A percentile compares a stretch with the other conserved stretches of the same genome.
phyloP scores from a whole-genome alignment of 768 basidiomycete species.

The Hygrophorus russula region DNA sequence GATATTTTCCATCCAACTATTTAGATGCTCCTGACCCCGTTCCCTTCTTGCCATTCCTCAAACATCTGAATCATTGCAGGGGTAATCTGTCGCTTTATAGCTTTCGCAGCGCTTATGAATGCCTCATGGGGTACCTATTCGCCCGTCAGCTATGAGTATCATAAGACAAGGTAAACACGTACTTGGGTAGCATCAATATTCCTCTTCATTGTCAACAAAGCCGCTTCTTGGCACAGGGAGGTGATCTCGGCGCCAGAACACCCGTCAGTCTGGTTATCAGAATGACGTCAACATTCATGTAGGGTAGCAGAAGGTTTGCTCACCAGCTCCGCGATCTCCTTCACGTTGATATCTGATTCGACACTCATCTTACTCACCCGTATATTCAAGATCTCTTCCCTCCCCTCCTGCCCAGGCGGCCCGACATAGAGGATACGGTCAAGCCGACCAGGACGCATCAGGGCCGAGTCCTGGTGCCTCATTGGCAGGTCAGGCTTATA shows the following conservation, averaged over 20 bases:
- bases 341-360: conserved; percentile 54
- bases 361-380: conserved; percentile 73
- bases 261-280: conserved; percentile 61
- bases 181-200: conserved; percentile 73
- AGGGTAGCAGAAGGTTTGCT: conserved; percentile 10
- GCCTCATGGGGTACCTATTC: conserved; percentile 63
- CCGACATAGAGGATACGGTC: conserved; percentile 94
- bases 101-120: conserved; percentile 61
- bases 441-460: conserved; percentile 90
- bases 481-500: conserved; percentile 1
- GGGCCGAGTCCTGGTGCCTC: conserved; percentile 66
- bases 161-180: conserved; percentile 17
- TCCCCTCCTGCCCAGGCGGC: conserved; percentile 69
- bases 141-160: conserved; percentile 1
- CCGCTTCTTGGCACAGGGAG: conserved; percentile 93
- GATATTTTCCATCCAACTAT: too few relatives aligned
- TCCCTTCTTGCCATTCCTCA: conserved; percentile 47
- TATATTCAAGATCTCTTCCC: conserved; percentile 81
- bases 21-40: conserved; percentile 5
- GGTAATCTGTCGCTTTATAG: conserved; percentile 76
- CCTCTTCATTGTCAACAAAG: conserved; percentile 81
- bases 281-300: conserved; percentile 1
- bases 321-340: conserved; percentile 62
- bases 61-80: conserved; percentile 65
- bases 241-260: conserved; percentile 95